These are phyloP conservation scores for Ramalina peruviana DNA, from an alignment of 495 filamentous ascomycete species.

Conservation along the genomic window DNA sequence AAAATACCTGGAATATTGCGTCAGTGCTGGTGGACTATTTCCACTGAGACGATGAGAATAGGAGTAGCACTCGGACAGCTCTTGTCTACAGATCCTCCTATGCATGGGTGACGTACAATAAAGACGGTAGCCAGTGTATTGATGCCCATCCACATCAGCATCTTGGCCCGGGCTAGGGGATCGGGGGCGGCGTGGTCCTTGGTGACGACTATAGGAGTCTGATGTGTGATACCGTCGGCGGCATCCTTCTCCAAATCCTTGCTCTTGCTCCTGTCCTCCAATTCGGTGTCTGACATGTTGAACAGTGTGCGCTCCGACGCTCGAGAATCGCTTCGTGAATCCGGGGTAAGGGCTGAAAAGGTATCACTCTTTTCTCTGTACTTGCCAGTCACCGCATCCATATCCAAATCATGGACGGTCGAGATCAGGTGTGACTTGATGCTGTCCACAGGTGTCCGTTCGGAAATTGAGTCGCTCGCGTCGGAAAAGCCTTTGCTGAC, in stretches of 20 bases:
- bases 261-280: constrained; percentile 6
- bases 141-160: constrained; percentile 14
- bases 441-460: too few relatives aligned
- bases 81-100: background rate
- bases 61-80: too few relatives aligned
- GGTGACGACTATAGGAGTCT: constrained; percentile 6
- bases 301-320: constrained; percentile 9
- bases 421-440: too few relatives aligned
- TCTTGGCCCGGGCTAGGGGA: constrained; percentile 9
- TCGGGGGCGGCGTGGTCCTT: constrained; percentile 12
- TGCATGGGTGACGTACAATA: constrained; percentile 9
- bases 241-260: constrained; percentile 8
- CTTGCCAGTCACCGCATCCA: background rate
- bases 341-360: background rate
- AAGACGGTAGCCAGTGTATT: constrained; percentile 17
- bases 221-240: constrained; percentile 1
- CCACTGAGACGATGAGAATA: too few relatives aligned
- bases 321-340: constrained; percentile 7
- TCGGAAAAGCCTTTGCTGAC: too few relatives aligned
- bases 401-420: background rate
- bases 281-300: constrained; percentile 14
- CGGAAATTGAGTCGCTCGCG: too few relatives aligned
- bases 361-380: background rate
- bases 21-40: too few relatives aligned
- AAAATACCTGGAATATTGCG: constrained; percentile 44